Evolutionary conservation across 2,329 filamentous ascomycete species (phyloP), one percentile per base, ranked within the genome.

Genomic region (Colletotrichum higginsianum): DNA sequence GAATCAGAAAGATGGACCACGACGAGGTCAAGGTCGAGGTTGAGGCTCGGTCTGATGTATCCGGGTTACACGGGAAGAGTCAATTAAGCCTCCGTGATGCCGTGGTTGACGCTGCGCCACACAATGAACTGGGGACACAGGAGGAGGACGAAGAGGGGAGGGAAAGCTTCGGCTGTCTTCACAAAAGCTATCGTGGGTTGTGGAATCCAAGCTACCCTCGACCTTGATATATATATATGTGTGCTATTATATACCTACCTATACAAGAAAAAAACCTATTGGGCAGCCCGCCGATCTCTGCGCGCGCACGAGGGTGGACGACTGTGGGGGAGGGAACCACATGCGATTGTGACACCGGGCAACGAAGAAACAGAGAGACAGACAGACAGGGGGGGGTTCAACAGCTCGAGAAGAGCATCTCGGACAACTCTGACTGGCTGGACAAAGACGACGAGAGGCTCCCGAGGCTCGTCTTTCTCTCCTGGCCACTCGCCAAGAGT

Each of bases 1-100:
- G 30, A 26, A 23, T 40, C 4, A n/a, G 2, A 38, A 38, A 46
- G 44, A 52, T 21, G 35, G 13, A 60, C 60, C 35, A 30, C 42
- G 11, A 61, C 30, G 8, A 9, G 30, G 9, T 9, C 30, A 35
- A 47, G 9, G 18, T 7, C 7, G 15, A 42, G 6, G 55, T 15
- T 16, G 40, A 47, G 44, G 30, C n/a, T 56, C 23, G 46, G 13
- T 18, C 46, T 53, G 40, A n/a, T 46, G 18, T 55, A 15, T 52
- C 47, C 18, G 49, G 13, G 49, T 46, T 49, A 52, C 53, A 16
- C 40, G 21, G 8, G 47, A 55, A 30, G 30, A 35, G 58, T 63
- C 65, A 68, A 68, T 60, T 16, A 71, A 71, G 65, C 21, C 68
- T 68, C 8, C 58, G 53, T 47, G 58, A 53, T 64, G 15, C 68